phyloP scores from a whole-genome alignment of 441 rosid species.

The Erodium texanum region DNA sequence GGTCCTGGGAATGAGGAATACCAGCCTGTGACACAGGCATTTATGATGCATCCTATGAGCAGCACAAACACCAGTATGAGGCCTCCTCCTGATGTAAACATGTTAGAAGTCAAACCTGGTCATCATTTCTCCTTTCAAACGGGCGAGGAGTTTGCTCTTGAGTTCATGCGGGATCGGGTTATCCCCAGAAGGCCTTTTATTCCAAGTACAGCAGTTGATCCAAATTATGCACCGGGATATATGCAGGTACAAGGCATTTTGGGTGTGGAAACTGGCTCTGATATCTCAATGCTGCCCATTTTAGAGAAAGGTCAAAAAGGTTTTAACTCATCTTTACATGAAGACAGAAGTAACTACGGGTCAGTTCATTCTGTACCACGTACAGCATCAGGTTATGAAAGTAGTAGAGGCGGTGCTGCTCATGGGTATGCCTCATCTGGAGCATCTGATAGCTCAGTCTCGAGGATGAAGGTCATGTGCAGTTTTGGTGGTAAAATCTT shows the following conservation, averaged over 20 bases:
- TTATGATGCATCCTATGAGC: conserved; percentile 35
- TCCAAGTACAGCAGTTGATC: conserved; percentile 38
- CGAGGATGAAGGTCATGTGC: conserved; percentile 47
- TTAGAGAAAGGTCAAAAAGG: conserved; percentile 45
- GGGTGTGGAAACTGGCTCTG: conserved; percentile 67
- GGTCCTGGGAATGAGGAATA: conserved; percentile 44
- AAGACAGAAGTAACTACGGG: conserved; percentile 39
- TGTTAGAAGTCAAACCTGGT: conserved; percentile 58
- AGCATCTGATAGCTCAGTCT: conserved; percentile 35
- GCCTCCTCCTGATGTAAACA: conserved; percentile 32
- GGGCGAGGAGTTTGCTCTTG: conserved; percentile 91
- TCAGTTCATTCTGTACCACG: conserved; percentile 41
- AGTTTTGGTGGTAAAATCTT: conserved; percentile 60
- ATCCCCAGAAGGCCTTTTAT: conserved; percentile 39
- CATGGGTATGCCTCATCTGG: conserved; percentile 39
- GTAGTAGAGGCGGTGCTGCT: conserved; percentile 22
- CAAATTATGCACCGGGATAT: conserved; percentile 46
- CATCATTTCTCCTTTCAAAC: conserved; percentile 80
- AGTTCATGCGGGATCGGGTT: conserved; percentile 80
- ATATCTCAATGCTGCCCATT: conserved; percentile 35
- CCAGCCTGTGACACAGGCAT: conserved; percentile 39
- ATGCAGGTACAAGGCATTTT: conserved; percentile 48
- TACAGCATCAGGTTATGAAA: conserved; percentile 31
- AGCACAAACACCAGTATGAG: conserved; percentile 31
- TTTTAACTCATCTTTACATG: conserved; percentile 36